Base-by-base conservation (phyloP, 2,329 filamentous ascomycete species). In the Monilinia vaccinii-corymbosi region DNA sequence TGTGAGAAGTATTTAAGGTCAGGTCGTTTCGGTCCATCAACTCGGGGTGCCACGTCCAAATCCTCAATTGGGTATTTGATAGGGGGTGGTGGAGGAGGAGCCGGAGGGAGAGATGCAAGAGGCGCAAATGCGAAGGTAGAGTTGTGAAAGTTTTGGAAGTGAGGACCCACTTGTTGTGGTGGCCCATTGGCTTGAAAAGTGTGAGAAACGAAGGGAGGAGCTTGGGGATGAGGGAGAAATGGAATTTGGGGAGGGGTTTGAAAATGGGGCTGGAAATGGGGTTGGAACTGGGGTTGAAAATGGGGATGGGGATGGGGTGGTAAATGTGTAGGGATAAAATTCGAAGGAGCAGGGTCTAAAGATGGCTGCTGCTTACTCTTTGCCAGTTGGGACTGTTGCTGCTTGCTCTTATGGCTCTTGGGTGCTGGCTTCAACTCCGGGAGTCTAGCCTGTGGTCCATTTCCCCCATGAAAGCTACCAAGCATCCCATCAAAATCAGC, bases 1-100 rank as follows among this genome's bases (percentile, higher is more conserved):
- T 79, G 80, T 62, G 87, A 89, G 67, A 95, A 78, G 70, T 89
- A 96, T 60, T 89, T 89, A 50, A 97, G 75, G 1, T 82, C 75
- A 3, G 94, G 94, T 16, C 94, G 85, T 60, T 84, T 80, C 13
- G 65, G 73, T 31, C 80, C 84, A 56, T 86, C 81, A 31, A 76
- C 76, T 60, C 83, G 82, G 2, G 87, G 86, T 25, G 86, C 81
- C 28, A 97, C 79, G 66, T 96, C 88, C 52, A 97, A 76, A 74
- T 99, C 94, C 70, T 99, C 94, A 63, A 96, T 96, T 0, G 94
- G 94, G 72, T 97, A 97, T 71, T 96, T 97, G 63, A 94, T 87
- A 1, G 86, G 83, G 1, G 89, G 88, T 2, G 88, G 87, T 8
- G 86, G 83, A 0, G 86, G 82, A 4, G 84, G 83, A 1, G 79